Percentiles rank a stretch among this genome's conserved stretches.
phyloP scores from a whole-genome alignment of 352 stramenopile species.

The Aphanomyces cochlioides region DNA sequence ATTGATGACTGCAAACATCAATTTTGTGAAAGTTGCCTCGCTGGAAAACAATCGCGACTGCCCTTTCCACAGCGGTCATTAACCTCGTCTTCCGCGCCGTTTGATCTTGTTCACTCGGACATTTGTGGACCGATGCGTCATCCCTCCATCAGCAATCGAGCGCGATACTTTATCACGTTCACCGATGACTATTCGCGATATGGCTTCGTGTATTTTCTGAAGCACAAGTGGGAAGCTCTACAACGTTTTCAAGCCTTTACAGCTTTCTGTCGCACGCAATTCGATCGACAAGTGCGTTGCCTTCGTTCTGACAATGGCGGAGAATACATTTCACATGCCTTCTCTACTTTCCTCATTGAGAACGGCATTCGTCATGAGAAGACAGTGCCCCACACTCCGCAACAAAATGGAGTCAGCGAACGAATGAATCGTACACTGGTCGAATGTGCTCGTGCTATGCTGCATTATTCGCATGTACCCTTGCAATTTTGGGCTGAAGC shows the following conservation, averaged over 20 bases:
- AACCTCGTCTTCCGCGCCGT: not conserved
- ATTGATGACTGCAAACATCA: not conserved
- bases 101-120: conserved; percentile 3
- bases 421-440: too few species aligned
- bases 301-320: not conserved
- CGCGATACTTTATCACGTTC: not conserved
- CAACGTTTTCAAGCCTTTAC: not conserved
- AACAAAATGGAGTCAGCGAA: too few species aligned
- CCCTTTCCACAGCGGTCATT: conserved; percentile 5
- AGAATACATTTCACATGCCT: too few species aligned
- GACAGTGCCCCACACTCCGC: too few species aligned
- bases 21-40: not conserved
- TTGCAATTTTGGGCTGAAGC: too few species aligned
- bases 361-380: too few species aligned
- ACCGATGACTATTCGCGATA: conserved; percentile 1
- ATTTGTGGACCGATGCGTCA: conserved; percentile 7
- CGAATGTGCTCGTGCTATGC: too few species aligned
- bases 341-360: too few species aligned
- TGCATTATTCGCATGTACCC: too few species aligned
- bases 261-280: not conserved
- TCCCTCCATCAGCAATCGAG: not conserved
- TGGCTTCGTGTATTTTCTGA: not conserved
- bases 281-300: not conserved
- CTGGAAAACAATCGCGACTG: conserved; percentile 6
- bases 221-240: conserved; percentile 1